Evolutionary conservation across 2,329 filamentous ascomycete species (phyloP).

Genomic region (Ceratocystis papillata): DNA sequence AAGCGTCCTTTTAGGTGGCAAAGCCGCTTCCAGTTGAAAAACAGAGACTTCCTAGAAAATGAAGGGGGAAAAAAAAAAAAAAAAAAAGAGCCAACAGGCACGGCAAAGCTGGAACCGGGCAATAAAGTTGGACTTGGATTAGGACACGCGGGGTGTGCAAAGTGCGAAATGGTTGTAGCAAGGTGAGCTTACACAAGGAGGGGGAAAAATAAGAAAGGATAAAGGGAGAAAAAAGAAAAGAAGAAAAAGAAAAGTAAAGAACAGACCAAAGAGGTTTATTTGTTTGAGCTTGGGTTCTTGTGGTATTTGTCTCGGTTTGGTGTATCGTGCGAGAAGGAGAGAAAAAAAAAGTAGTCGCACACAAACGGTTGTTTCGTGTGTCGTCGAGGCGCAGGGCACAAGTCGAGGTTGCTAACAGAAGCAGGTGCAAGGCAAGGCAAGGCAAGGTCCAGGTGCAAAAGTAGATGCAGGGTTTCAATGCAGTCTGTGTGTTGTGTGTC

Average conservation of each 20-base stretch:
- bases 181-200: slow-evolving; percentile 15
- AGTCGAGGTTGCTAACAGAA: slow-evolving; percentile 13
- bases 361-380: slow-evolving; percentile 12
- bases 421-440: slow-evolving; percentile 13
- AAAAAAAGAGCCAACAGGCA: slow-evolving; percentile 3
- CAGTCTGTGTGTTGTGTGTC: slow-evolving; percentile 14
- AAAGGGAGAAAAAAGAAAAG: slow-evolving; percentile 9
- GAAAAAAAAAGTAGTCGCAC: slow-evolving; percentile 18
- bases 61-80: slow-evolving; percentile 16
- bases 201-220: slow-evolving; percentile 8
- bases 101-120: slow-evolving; percentile 7
- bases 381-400: slow-evolving; percentile 13
- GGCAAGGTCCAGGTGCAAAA: slow-evolving; percentile 14
- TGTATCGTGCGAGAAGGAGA: slow-evolving; percentile 7
- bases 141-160: slow-evolving; percentile 21
- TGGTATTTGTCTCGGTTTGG: slow-evolving; percentile 12
- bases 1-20: slow-evolving; percentile 4
- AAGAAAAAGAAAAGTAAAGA: slow-evolving; percentile 13
- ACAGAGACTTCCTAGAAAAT: not conserved
- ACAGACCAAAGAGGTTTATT: not conserved
- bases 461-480: slow-evolving; percentile 12
- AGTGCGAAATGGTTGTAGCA: slow-evolving; percentile 5
- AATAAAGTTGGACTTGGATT: slow-evolving; percentile 18
- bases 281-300: slow-evolving; percentile 11
- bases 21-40: not conserved